Percentiles rank a stretch among this genome's conserved stretches.
These are phyloP conservation scores for Kalmanozyma brasiliensis DNA, from an alignment of 1,284 basidiomycete genomes.

Conservation along the genomic window DNA sequence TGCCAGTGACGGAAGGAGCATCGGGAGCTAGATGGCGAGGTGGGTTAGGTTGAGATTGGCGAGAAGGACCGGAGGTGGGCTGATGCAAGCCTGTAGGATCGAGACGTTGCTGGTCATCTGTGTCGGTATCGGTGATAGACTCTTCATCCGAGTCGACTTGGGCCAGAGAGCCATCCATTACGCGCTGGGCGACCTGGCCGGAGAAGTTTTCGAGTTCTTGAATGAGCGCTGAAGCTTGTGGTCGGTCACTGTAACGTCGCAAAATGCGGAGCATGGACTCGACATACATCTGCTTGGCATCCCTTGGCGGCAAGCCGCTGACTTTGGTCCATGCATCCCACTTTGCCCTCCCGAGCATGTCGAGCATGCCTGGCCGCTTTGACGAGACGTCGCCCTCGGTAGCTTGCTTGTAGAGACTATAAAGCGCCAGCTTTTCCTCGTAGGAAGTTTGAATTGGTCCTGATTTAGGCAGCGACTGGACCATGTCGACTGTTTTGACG, in stretches of 20 bases:
- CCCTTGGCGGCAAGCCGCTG: slow-evolving; percentile 78
- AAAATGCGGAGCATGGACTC: slow-evolving; percentile 85
- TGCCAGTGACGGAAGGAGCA: slow-evolving; percentile 36
- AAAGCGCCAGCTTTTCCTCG: slow-evolving; percentile 94
- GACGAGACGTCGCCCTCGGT: slow-evolving; percentile 86
- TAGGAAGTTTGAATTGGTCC: slow-evolving; percentile 96
- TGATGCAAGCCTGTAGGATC: slow-evolving; percentile 33
- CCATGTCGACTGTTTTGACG: slow-evolving; percentile 91
- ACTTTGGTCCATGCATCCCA: slow-evolving; percentile 98
- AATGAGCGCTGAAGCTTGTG: slow-evolving; percentile 79
- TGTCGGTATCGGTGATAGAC: slow-evolving; percentile 29
- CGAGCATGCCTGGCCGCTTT: slow-evolving; percentile 85
- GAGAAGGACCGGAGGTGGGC: slow-evolving; percentile 14
- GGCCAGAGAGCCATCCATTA: slow-evolving; percentile 69
- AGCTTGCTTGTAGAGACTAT: slow-evolving; percentile 73
- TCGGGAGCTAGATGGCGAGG: slow-evolving; percentile 33
- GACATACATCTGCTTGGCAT: slow-evolving; percentile 90
- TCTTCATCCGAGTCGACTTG: slow-evolving; percentile 42
- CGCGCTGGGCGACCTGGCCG: slow-evolving; percentile 76
- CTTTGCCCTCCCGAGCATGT: slow-evolving; percentile 92
- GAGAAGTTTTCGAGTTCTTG: slow-evolving; percentile 84
- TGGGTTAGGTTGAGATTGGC: slow-evolving; percentile 9
- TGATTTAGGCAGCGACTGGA: slow-evolving; percentile 87
- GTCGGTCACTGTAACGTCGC: slow-evolving; percentile 83
- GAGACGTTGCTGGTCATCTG: slow-evolving; percentile 42